phyloP scores from a whole-genome alignment of 2,329 filamentous ascomycete species.

The Aspergillus niger region DNA sequence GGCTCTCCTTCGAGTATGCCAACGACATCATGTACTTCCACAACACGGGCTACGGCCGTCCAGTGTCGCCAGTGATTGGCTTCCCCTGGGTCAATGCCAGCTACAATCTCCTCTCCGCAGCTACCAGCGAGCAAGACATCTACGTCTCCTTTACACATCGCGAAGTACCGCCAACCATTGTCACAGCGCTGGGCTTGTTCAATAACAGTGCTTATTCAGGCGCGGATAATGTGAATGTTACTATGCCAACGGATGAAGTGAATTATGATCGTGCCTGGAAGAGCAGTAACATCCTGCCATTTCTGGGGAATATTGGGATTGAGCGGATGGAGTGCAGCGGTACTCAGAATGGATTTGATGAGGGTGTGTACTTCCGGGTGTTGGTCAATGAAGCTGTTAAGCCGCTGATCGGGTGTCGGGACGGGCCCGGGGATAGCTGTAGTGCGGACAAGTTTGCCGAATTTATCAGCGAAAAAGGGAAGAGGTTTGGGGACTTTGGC shows the following conservation, averaged over 20 bases:
- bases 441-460: conserved; percentile 45
- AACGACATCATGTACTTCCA: conserved; percentile 66
- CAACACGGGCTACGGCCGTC: conserved; percentile 66
- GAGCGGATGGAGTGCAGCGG: conserved; percentile 65
- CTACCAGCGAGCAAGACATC: conserved; percentile 55
- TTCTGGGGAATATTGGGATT: conserved; percentile 66
- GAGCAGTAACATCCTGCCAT: conserved; percentile 64
- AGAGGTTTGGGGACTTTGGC: conserved; percentile 21
- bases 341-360: conserved; percentile 55
- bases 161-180: conserved; percentile 66
- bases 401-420: conserved; percentile 50
- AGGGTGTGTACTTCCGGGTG: conserved; percentile 56
- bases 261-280: conserved; percentile 67
- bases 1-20: conserved; percentile 67
- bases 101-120: conserved; percentile 50
- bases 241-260: conserved; percentile 64
- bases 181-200: conserved; percentile 69
- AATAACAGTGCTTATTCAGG: conserved; percentile 64
- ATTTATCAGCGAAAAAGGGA: conserved; percentile 46
- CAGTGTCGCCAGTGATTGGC: conserved; percentile 60
- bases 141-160: conserved; percentile 71
- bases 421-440: conserved; percentile 56
- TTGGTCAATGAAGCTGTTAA: conserved; percentile 56
- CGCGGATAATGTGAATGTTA: conserved; percentile 58
- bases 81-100: conserved; percentile 69